Conservation (phyloP, 1,284 basidiomycete genomes). For the Fomitiporia mediterranea region DNA sequence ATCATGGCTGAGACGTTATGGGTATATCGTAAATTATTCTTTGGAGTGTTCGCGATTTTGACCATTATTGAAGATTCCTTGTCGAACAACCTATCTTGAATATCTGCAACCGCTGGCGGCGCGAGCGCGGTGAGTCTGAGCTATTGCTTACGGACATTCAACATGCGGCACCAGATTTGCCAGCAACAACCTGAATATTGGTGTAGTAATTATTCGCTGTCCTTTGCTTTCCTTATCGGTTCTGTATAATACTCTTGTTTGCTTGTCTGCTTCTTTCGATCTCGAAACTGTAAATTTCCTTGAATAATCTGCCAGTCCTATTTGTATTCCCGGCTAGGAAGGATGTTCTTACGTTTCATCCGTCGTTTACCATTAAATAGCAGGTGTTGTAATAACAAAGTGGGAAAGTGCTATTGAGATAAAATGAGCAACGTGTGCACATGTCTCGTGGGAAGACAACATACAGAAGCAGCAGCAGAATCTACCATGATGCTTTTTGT, state of each 20-base stretch:
- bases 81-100: constrained; percentile 60
- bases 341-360: too few relatives aligned
- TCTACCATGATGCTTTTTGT: constrained; percentile 85
- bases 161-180: constrained; percentile 21
- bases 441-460: not conserved
- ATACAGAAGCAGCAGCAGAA: not conserved
- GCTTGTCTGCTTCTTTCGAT: too few relatives aligned
- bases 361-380: too few relatives aligned
- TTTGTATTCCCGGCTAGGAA: too few relatives aligned
- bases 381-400: not conserved
- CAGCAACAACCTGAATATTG: constrained; percentile 35
- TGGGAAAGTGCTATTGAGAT: too few relatives aligned
- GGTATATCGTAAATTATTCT: constrained; percentile 46
- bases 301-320: too few relatives aligned
- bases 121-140: constrained; percentile 67
- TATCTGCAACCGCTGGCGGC: constrained; percentile 72
- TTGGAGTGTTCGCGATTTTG: constrained; percentile 1
- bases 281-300: too few relatives aligned
- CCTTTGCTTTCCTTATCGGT: not conserved
- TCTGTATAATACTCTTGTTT: too few relatives aligned
- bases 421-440: too few relatives aligned
- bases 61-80: constrained; percentile 49
- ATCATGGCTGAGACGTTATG: constrained; percentile 75
- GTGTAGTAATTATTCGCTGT: not conserved
- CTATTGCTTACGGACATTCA: constrained; percentile 52